These are phyloP conservation scores for Penicillium sp. DNA, from an alignment of 2,329 filamentous ascomycete genomes.

Conservation along the genomic window DNA sequence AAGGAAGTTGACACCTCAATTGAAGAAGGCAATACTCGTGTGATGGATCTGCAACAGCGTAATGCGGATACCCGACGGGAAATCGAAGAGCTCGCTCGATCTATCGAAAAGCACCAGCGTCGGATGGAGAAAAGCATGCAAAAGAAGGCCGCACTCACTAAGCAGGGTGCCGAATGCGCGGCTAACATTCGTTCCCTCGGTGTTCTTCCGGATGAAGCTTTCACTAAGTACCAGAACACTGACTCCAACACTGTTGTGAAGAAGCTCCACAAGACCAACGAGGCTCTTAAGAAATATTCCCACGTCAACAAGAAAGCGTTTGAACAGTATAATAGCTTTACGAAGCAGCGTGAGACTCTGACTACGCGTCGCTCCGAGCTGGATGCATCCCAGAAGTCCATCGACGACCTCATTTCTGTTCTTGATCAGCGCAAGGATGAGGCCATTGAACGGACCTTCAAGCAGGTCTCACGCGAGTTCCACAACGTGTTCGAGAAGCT, in stretches of 20 bases:
- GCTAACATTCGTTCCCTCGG: conserved; percentile 88
- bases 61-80: conserved; percentile 58
- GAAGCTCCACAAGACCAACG: conserved; percentile 80
- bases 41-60: conserved; percentile 52
- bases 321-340: conserved; percentile 97
- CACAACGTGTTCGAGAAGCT: conserved; percentile 87
- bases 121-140: conserved; percentile 85
- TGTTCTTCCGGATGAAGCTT: conserved; percentile 85
- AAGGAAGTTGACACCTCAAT: conserved; percentile 65
- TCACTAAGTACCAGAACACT: conserved; percentile 79
- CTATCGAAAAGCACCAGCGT: conserved; percentile 79
- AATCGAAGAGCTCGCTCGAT: conserved; percentile 64
- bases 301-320: conserved; percentile 99
- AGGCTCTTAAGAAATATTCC: conserved; percentile 88
- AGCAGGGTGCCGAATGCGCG: conserved; percentile 69
- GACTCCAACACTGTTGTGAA: conserved; percentile 64
- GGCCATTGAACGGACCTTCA: conserved; percentile 95
- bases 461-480: conserved; percentile 91
- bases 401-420: conserved; percentile 83
- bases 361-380: conserved; percentile 78
- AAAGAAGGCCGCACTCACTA: conserved; percentile 69
- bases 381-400: conserved; percentile 74
- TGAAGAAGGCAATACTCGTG: conserved; percentile 49
- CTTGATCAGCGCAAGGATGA: conserved; percentile 94
- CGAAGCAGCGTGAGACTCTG: conserved; percentile 77